Conservation (phyloP, 768 basidiomycete species). For the Lentinula aciculospora region DNA sequence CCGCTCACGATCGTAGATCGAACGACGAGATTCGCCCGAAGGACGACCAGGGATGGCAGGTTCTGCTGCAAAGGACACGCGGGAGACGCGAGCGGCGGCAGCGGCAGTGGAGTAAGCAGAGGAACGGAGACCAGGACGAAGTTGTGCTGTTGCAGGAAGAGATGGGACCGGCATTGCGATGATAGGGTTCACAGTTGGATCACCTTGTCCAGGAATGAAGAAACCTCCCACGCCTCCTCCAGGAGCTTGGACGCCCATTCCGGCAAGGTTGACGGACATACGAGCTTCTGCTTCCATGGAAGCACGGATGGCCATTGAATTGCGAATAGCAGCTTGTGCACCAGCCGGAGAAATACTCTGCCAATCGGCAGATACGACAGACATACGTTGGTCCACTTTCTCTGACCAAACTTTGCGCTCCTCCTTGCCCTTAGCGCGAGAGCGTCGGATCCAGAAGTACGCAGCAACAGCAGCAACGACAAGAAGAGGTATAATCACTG, state of each 20-base stretch:
- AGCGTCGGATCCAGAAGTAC: constrained; percentile 46
- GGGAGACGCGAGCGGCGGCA: constrained; percentile 36
- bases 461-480: constrained; percentile 39
- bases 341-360: constrained; percentile 65
- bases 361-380: constrained; percentile 75
- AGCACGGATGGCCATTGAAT: constrained; percentile 51
- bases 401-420: constrained; percentile 58
- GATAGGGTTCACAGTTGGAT: constrained; percentile 1
- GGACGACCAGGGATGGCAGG: constrained; percentile 35
- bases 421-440: constrained; percentile 41
- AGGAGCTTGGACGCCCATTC: constrained; percentile 29
- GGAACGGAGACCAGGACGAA: constrained; percentile 12
- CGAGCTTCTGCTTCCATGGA: constrained; percentile 33
- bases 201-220: neutral
- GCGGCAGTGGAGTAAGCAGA: constrained; percentile 26
- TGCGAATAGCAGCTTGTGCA: constrained; percentile 69
- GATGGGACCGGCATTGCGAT: neutral
- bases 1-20: constrained; percentile 18
- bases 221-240: constrained; percentile 12
- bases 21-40: constrained; percentile 29
- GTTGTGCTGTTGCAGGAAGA: neutral
- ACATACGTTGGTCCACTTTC: constrained; percentile 78
- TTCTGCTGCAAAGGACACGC: constrained; percentile 69
- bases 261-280: constrained; percentile 26
- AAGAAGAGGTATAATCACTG: constrained; percentile 57